Conservation (phyloP, 495 filamentous ascomycete species). For the Symbiotaphrina buchneri region DNA sequence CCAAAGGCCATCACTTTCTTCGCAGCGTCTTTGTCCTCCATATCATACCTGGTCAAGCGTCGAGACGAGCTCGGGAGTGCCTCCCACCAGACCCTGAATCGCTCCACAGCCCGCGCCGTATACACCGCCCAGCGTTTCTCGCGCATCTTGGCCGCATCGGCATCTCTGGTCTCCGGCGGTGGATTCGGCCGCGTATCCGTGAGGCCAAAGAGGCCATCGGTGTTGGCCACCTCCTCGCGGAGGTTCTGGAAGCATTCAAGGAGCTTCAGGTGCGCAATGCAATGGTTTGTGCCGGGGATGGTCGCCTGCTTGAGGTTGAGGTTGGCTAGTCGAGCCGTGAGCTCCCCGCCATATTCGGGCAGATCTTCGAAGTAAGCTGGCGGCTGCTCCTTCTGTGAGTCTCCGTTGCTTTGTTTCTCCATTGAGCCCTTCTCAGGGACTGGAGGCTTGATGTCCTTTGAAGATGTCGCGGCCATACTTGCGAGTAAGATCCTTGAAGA, state of each 20-base stretch:
- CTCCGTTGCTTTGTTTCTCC: too few relatives aligned
- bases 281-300: constrained; percentile 18
- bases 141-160: constrained; percentile 24
- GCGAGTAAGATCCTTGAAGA: too few relatives aligned
- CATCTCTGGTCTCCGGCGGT: constrained; percentile 8
- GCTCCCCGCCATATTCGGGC: too few relatives aligned
- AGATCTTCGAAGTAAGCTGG: too few relatives aligned
- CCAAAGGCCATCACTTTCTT: too few relatives aligned
- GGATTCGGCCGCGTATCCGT: constrained; percentile 22
- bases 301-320: not conserved
- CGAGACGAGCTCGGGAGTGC: constrained; percentile 6
- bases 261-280: constrained; percentile 57
- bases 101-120: constrained; percentile 45
- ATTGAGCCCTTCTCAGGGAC: too few relatives aligned
- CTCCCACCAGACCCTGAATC: constrained; percentile 56
- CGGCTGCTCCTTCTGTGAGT: too few relatives aligned
- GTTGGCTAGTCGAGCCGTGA: too few relatives aligned
- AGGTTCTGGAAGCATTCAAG: constrained; percentile 45
- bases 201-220: constrained; percentile 42
- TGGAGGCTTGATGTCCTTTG: too few relatives aligned
- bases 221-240: constrained; percentile 38
- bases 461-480: too few relatives aligned
- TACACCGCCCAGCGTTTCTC: constrained; percentile 73
- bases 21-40: not conserved
- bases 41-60: constrained; percentile 2